phyloP scores from a whole-genome alignment of 2,329 filamentous ascomycete species.

The Cladophialophora yegresii region DNA sequence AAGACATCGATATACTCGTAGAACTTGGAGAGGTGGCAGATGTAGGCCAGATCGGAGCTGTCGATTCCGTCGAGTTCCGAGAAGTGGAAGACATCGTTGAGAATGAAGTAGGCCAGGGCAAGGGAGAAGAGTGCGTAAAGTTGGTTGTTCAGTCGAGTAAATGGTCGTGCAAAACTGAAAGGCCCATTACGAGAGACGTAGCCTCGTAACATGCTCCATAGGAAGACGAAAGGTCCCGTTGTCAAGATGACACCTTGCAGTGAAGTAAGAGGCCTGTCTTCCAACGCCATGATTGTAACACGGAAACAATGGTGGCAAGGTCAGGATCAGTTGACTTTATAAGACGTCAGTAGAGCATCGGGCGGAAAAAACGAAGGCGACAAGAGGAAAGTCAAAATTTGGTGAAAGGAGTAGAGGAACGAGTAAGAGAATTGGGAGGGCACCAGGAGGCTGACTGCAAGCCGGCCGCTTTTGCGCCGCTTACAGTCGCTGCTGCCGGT shows the following conservation, averaged over 20 bases:
- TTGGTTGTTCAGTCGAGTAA: slow-evolving; percentile 29
- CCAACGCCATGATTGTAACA: neutral
- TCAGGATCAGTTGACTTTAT: neutral
- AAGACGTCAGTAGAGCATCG: neutral
- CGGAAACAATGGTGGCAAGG: neutral
- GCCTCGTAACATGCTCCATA: slow-evolving; percentile 25
- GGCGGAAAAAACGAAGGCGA: neutral
- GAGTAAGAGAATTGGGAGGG: neutral
- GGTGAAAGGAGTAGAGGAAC: neutral
- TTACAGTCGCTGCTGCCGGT: neutral
- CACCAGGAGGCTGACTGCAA: neutral
- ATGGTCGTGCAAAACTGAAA: slow-evolving; percentile 15
- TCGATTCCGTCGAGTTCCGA: slow-evolving; percentile 1
- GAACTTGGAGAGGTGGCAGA: slow-evolving; percentile 40
- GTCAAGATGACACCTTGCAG: slow-evolving; percentile 29
- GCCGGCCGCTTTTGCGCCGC: neutral
- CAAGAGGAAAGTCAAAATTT: neutral
- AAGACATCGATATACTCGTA: slow-evolving; percentile 42
- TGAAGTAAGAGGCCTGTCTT: slow-evolving; percentile 24
- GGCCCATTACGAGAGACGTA: slow-evolving; percentile 29
- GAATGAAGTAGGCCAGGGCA: slow-evolving; percentile 19
- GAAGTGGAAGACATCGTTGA: slow-evolving; percentile 22
- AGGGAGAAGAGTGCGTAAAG: slow-evolving; percentile 32
- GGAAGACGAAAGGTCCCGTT: slow-evolving; percentile 27
- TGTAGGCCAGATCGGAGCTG: slow-evolving; percentile 23